Base-by-base conservation (phyloP, 768 basidiomycete genomes). In the Psilocybe cubensis region DNA sequence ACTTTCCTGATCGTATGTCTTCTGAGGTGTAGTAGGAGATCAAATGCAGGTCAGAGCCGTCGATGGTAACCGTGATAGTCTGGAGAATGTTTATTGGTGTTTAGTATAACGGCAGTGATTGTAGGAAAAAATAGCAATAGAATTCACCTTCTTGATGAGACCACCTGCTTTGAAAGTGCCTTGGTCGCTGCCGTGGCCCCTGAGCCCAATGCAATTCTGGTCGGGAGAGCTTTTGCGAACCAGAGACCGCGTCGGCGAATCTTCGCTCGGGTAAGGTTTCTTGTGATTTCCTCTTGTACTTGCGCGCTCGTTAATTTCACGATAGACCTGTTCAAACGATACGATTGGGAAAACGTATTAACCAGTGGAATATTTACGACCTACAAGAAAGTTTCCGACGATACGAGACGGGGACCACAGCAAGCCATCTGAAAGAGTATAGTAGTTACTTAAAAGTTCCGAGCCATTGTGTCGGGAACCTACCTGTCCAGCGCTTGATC, bases 401-500 rank as follows among this genome's bases (percentile, higher is more conserved):
- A 93, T 94, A 7, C 92, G 82, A 58, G 89, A 91, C 0, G 92
- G 91, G 18, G 88, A 90, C 92, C 92, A 95, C 10, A 88, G 74
- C 20, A 90, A 70, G 35, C 87, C 82, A 64, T 84, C 82, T 83
- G n/a, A n/a, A n/a, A n/a, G n/a, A n/a, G n/a, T n/a, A n/a, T n/a
- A n/a, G n/a, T n/a, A n/a, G n/a, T n/a, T n/a, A n/a, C n/a, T 40
- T 18, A 9, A 10, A 11, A 38, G 49, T 28, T n/a, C n/a, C n/a
- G 42, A 60, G 47, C 28, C 46, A 58, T 46, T 42, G 11, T 24
- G 25, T 43, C 43, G 38, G 54, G 40, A 64, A 62, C 71, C 53
- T 60, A 74, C 87, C 92, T 29, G 92, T 95, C 89, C 92, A 92
- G 14, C 92, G 80, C 70, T 91, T 92, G 72, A 95, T 94, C 11